phyloP scores from a whole-genome alignment of 106 monocot species.

The Phalaenopsis aphrodite region DNA sequence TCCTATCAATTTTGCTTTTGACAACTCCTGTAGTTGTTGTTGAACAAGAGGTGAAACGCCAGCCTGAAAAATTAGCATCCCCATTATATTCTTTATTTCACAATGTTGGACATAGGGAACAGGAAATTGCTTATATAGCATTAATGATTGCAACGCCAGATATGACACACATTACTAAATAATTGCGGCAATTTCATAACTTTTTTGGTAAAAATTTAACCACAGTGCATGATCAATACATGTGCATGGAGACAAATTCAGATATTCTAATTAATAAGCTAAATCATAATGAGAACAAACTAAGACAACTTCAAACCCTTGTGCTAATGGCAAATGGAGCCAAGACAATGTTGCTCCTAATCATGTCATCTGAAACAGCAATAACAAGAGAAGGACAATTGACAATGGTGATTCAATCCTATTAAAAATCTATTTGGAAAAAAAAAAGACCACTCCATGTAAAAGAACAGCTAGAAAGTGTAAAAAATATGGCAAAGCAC shows the following conservation, averaged over 20 bases:
- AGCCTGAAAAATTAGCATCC: conserved; percentile 29
- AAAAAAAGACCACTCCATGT: not conserved
- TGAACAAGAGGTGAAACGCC: conserved; percentile 72
- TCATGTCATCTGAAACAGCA: not conserved
- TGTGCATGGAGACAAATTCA: not conserved
- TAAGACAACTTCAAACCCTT: not conserved
- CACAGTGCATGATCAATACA: not conserved
- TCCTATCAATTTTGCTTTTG: conserved; percentile 29
- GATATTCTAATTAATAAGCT: not conserved
- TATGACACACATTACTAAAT: not conserved
- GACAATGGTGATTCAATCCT: not conserved
- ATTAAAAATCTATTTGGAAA: not conserved
- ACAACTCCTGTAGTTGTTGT: conserved; percentile 66
- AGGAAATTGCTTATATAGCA: not conserved
- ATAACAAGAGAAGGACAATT: not conserved
- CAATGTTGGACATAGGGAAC: not conserved
- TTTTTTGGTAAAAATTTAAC: not conserved
- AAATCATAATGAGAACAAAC: not conserved
- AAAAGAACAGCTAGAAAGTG: not conserved
- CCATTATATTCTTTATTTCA: not conserved
- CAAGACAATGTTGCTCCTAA: not conserved
- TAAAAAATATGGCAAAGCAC: not conserved
- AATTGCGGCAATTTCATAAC: not conserved
- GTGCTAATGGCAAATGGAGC: not conserved
- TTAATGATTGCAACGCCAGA: not conserved